Percentiles rank a stretch among this genome's conserved stretches.
phyloP scores from a whole-genome alignment of 2,329 filamentous ascomycete species.

The Colletotrichum melonis region DNA sequence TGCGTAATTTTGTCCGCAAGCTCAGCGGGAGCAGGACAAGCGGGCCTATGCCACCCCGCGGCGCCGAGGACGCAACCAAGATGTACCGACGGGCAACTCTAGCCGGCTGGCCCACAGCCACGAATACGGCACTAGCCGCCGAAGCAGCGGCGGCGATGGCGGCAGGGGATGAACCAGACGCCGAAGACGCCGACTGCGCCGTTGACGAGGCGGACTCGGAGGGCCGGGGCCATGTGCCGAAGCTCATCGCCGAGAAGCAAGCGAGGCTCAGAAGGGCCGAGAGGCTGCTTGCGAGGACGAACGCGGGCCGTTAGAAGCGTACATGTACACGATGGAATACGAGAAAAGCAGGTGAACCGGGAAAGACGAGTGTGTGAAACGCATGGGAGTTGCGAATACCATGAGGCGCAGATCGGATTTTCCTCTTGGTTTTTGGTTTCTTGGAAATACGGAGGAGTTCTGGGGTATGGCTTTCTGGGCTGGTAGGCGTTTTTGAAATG shows the following conservation, averaged over 20 bases:
- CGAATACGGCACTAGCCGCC: conserved; percentile 26
- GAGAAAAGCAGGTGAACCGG: neutral
- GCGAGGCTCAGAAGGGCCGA: conserved; percentile 54
- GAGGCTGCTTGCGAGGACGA: conserved; percentile 44
- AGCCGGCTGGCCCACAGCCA: neutral
- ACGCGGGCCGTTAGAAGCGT: neutral
- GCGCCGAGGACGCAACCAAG: conserved; percentile 25
- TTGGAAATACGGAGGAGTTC: conserved; percentile 1
- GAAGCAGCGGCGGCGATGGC: conserved; percentile 39
- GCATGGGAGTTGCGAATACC: neutral
- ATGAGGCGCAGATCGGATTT: neutral
- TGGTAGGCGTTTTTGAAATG: conserved; percentile 12
- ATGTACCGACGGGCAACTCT: conserved; percentile 32
- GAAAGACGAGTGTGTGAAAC: neutral
- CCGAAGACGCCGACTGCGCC: conserved; percentile 24
- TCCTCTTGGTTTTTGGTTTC: neutral
- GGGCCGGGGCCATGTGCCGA: conserved; percentile 34
- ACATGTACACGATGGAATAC: neutral
- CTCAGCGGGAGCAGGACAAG: conserved; percentile 26
- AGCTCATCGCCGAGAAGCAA: conserved; percentile 48
- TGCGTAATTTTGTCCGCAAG: conserved; percentile 31
- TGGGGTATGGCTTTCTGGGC: neutral
- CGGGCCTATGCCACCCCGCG: conserved; percentile 25
- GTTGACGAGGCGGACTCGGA: conserved; percentile 38
- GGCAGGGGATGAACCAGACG: conserved; percentile 37